Percentiles rank a stretch among this genome's conserved stretches.
Conservation (phyloP, 495 filamentous ascomycete species). For the Podospora australis region DNA sequence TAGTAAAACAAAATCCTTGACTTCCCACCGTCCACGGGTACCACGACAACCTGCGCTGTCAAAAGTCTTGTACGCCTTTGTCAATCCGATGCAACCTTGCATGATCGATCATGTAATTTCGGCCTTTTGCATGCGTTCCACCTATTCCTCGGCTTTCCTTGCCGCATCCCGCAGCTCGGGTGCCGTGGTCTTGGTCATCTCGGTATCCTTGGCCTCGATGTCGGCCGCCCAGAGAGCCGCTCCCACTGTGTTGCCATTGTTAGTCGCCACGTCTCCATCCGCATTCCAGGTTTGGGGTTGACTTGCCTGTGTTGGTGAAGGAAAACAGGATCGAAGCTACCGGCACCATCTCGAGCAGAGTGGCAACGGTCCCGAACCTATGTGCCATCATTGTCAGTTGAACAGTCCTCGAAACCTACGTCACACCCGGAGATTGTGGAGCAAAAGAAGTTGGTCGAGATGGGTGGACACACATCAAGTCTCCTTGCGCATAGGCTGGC, state of each 20-base stretch:
- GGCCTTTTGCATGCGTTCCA: constrained; percentile 19
- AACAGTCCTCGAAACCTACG: constrained; percentile 5
- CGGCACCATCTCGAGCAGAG: constrained; percentile 78
- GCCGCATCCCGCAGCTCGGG: constrained; percentile 48
- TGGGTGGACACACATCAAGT: not conserved
- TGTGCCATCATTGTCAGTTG: constrained; percentile 10
- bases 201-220: constrained; percentile 58
- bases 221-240: constrained; percentile 93
- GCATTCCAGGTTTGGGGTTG: not conserved
- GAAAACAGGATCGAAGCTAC: constrained; percentile 75
- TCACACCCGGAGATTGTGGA: not conserved
- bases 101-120: constrained; percentile 19
- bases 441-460: not conserved
- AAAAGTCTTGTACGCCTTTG: constrained; percentile 23
- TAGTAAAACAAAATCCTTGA: too few species aligned
- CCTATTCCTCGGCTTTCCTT: constrained; percentile 46
- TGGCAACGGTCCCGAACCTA: constrained; percentile 73
- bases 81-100: constrained; percentile 15
- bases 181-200: constrained; percentile 45
- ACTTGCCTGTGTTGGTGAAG: constrained; percentile 75
- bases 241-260: constrained; percentile 46
- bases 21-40: constrained; percentile 3
- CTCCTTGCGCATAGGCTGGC: too few species aligned
- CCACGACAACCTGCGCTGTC: constrained; percentile 21
- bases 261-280: constrained; percentile 4